A percentile compares a stretch with the other conserved stretches of the same genome.
Evolutionary conservation across 2,329 filamentous ascomycete species (phyloP).

Genomic region (Orbilia brochopaga): DNA sequence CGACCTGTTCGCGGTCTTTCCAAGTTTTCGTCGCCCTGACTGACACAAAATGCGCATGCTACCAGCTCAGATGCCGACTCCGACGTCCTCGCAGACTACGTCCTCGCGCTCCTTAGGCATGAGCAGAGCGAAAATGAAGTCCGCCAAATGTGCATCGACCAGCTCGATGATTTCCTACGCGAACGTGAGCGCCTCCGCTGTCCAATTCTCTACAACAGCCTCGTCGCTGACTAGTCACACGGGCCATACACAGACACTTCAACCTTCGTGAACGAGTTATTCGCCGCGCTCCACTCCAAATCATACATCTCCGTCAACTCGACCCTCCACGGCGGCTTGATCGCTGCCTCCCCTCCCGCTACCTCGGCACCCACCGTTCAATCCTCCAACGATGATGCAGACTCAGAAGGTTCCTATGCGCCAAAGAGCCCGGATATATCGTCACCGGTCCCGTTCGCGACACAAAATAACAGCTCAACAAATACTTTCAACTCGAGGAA

Average conservation of each 20-base stretch:
- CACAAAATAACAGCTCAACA: conserved; percentile 18
- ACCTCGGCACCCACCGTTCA: conserved; percentile 13
- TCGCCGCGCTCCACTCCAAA: conserved; percentile 69
- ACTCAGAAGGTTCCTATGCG: conserved; percentile 35
- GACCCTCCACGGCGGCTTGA: conserved; percentile 57
- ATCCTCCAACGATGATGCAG: conserved; percentile 16
- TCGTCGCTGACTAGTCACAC: conserved; percentile 14
- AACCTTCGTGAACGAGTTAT: conserved; percentile 73
- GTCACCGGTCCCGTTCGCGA: not conserved
- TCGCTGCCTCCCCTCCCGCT: conserved; percentile 56
- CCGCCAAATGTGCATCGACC: conserved; percentile 70
- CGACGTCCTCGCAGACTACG: conserved; percentile 82
- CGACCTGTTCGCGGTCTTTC: too few relatives aligned
- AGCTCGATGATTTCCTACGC: conserved; percentile 76
- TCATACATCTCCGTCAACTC: conserved; percentile 64
- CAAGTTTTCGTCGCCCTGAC: not conserved
- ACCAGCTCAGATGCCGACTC: conserved; percentile 76
- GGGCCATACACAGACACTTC: conserved; percentile 62
- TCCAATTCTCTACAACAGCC: conserved; percentile 4
- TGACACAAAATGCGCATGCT: conserved; percentile 8
- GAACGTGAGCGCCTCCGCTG: conserved; percentile 62
- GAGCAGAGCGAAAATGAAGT: conserved; percentile 71
- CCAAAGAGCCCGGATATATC: conserved; percentile 32
- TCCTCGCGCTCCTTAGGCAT: conserved; percentile 75
- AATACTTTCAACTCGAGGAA: conserved; percentile 12